Evolutionary conservation across 1,139 yeast genomes (phyloP).

Genomic region (Scheffersomyces titani): DNA sequence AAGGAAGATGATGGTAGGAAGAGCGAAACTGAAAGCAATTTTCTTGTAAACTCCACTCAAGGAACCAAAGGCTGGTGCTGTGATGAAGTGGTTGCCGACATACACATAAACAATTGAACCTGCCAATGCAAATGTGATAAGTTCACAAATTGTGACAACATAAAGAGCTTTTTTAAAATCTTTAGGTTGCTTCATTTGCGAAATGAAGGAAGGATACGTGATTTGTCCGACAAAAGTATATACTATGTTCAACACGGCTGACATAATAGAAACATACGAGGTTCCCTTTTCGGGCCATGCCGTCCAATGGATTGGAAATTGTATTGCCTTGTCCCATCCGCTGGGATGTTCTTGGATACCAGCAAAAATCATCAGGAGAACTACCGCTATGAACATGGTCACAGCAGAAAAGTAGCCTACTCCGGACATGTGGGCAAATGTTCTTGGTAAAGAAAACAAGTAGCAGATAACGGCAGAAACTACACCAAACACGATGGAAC

Average conservation of each 20-base stretch:
- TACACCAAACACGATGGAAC: constrained; percentile 53
- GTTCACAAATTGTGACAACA: constrained; percentile 51
- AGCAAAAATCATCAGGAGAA: constrained; percentile 54
- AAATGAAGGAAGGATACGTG: constrained; percentile 61
- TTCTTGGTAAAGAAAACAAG: constrained; percentile 55
- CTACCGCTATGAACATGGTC: constrained; percentile 58
- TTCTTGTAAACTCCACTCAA: constrained; percentile 47
- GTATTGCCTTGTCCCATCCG: constrained; percentile 29
- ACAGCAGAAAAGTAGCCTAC: constrained; percentile 54
- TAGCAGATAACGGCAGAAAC: constrained; percentile 50
- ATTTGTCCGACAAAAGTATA: constrained; percentile 67
- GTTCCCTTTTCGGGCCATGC: constrained; percentile 55
- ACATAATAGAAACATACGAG: constrained; percentile 54
- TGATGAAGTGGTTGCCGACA: constrained; percentile 55
- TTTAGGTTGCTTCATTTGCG: constrained; percentile 58
- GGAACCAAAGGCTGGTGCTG: constrained; percentile 64
- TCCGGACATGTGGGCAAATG: constrained; percentile 51
- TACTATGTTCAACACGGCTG: constrained; percentile 58
- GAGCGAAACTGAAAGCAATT: constrained; percentile 59
- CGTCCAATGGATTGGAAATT: constrained; percentile 40
- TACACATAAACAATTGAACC: constrained; percentile 60
- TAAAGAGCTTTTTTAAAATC: constrained; percentile 60
- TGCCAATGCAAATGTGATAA: constrained; percentile 51
- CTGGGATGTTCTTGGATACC: constrained; percentile 54
- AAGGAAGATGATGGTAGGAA: constrained; percentile 58